These are phyloP conservation scores for Anethum foeniculum DNA, from an alignment of 140 eudicot species.

Conservation along the genomic window DNA sequence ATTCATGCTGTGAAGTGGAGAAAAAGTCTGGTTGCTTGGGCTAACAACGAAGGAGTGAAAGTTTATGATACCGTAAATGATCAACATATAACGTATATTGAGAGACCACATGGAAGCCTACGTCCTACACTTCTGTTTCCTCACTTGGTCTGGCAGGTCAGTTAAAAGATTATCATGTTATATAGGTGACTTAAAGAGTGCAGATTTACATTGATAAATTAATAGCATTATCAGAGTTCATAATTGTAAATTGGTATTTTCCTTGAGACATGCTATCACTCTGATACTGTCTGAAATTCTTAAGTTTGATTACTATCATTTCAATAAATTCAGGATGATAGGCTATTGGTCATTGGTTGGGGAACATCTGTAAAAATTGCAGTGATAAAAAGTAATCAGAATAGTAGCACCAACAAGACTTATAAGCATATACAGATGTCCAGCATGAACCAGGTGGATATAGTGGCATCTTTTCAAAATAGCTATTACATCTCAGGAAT, in stretches of 20 bases:
- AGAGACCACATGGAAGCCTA: slow-evolving; percentile 94
- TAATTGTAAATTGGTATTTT: neutral
- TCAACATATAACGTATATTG: slow-evolving; percentile 78
- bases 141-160: slow-evolving; percentile 97
- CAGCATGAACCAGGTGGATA: slow-evolving; percentile 76
- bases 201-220: neutral
- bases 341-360: slow-evolving; percentile 94
- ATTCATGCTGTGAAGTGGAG: slow-evolving; percentile 94
- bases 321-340: slow-evolving; percentile 57
- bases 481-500: slow-evolving; percentile 95
- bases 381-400: slow-evolving; percentile 51
- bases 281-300: slow-evolving; percentile 4
- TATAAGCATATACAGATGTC: slow-evolving; percentile 57
- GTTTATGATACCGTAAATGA: slow-evolving; percentile 83
- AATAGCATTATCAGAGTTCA: neutral
- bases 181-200: too few species aligned
- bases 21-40: slow-evolving; percentile 90
- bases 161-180: neutral
- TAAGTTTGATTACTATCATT: slow-evolving; percentile 5
- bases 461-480: slow-evolving; percentile 91
- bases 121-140: slow-evolving; percentile 92
- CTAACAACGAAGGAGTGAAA: slow-evolving; percentile 91
- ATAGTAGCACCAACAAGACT: slow-evolving; percentile 56
- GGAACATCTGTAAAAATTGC: slow-evolving; percentile 90
- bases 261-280: neutral